A percentile compares a stretch with the other conserved stretches of the same genome.
These are phyloP conservation scores for Sphaerosporella brunnea DNA, from an alignment of 495 filamentous ascomycete species.

Conservation along the genomic window DNA sequence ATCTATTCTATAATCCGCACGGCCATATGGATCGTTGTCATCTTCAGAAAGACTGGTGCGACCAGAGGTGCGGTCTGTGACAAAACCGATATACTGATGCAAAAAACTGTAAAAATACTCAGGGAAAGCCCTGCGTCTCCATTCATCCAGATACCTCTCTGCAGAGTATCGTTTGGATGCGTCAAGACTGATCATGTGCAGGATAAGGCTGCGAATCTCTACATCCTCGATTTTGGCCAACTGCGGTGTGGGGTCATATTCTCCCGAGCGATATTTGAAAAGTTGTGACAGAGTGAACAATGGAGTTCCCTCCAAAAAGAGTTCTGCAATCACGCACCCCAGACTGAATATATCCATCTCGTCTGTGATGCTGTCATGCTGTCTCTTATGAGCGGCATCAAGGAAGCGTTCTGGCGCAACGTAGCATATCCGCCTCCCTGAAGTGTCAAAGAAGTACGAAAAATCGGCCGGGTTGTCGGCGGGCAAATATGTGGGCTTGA, in stretches of 20 bases:
- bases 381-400: slow-evolving; percentile 41
- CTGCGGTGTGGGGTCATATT: slow-evolving; percentile 76
- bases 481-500: slow-evolving; percentile 86
- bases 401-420: slow-evolving; percentile 87
- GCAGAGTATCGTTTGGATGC: slow-evolving; percentile 83
- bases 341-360: slow-evolving; percentile 98
- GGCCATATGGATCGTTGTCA: slow-evolving; percentile 28
- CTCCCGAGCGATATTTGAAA: slow-evolving; percentile 77
- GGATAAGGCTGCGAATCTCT: slow-evolving; percentile 61
- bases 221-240: slow-evolving; percentile 73
- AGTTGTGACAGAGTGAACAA: slow-evolving; percentile 88
- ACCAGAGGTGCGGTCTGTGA: slow-evolving; percentile 82
- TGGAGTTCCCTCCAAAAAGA: slow-evolving; percentile 75
- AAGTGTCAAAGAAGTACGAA: slow-evolving; percentile 92
- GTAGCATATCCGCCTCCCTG: slow-evolving; percentile 85
- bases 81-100: slow-evolving; percentile 89
- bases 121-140: slow-evolving; percentile 79
- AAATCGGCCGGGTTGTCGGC: slow-evolving; percentile 96
- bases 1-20: slow-evolving; percentile 70
- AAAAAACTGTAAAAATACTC: slow-evolving; percentile 93
- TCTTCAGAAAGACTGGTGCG: slow-evolving; percentile 50
- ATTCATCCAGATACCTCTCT: slow-evolving; percentile 86
- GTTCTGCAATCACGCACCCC: slow-evolving; percentile 91
- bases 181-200: slow-evolving; percentile 88
- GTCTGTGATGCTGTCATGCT: slow-evolving; percentile 58